Conservation (phyloP, 1,284 basidiomycete genomes). For the Tylopilus sp. region DNA sequence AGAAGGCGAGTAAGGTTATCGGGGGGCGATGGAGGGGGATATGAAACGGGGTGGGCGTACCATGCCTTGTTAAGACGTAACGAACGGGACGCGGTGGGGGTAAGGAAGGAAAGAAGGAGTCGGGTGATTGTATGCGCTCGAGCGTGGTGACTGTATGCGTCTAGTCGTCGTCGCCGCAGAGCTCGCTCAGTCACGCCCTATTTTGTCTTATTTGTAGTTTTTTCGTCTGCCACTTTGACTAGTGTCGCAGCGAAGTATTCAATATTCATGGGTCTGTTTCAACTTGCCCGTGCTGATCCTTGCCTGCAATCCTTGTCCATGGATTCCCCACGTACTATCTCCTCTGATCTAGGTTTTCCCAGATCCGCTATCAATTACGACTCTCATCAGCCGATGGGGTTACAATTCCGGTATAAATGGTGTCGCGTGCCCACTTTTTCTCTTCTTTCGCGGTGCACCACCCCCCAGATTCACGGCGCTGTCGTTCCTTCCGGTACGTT, state of each 20-base stretch:
- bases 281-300: constrained; percentile 10
- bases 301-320: no score
- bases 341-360: constrained; percentile 8
- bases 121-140: constrained; percentile 16
- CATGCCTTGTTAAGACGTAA: constrained; percentile 36
- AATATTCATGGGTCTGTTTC: not conserved
- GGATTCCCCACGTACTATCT: constrained; percentile 12
- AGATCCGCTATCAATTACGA: constrained; percentile 17
- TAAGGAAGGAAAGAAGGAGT: constrained; percentile 1
- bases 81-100: not conserved
- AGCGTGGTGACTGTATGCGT: constrained; percentile 11
- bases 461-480: not conserved
- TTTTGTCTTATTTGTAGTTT: constrained; percentile 36
- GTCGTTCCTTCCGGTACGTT: not conserved
- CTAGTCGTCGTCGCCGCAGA: constrained; percentile 11
- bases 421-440: constrained; percentile 27
- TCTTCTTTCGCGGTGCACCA: not conserved
- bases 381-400: constrained; percentile 8
- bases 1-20: constrained; percentile 5
- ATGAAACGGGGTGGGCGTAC: constrained; percentile 17
- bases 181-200: constrained; percentile 13
- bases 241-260: no score
- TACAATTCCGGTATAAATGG: constrained; percentile 23
- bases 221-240: constrained; percentile 4
- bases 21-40: constrained; percentile 2